A percentile compares a stretch with the other conserved stretches of the same genome.
Evolutionary conservation across 2,329 filamentous ascomycete genomes (phyloP).

Genomic region (Fusarium nygamai): DNA sequence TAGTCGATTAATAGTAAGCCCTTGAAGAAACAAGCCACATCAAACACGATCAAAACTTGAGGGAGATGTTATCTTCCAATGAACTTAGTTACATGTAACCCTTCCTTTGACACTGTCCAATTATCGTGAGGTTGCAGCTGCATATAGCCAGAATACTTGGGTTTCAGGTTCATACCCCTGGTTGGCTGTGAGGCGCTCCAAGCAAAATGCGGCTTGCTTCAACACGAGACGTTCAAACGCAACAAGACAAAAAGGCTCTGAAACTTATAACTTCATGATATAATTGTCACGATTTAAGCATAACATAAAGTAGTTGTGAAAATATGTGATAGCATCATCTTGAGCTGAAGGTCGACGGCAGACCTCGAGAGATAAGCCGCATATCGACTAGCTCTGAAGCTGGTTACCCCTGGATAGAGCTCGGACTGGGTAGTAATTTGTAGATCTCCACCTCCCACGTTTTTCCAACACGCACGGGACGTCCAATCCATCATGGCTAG

Average conservation of each 20-base stretch:
- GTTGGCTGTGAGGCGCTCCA: constrained; percentile 17
- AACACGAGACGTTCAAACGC: constrained; percentile 18
- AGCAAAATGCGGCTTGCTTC: constrained; percentile 14
- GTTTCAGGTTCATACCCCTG: constrained; percentile 26
- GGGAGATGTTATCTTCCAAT: constrained; percentile 13
- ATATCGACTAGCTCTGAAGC: constrained; percentile 15
- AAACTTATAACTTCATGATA: background rate
- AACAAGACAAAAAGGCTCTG: background rate
- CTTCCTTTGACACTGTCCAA: constrained; percentile 1
- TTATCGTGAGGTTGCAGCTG: constrained; percentile 4
- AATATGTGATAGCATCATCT: background rate
- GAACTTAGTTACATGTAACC: background rate
- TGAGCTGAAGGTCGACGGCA: background rate
- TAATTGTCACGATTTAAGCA: background rate
- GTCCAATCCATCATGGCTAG: constrained; percentile 16
- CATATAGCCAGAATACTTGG: constrained; percentile 4
- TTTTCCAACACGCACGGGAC: constrained; percentile 7
- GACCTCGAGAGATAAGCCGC: background rate
- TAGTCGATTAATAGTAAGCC: constrained; percentile 26
- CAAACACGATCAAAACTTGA: constrained; percentile 15
- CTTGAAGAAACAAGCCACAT: constrained; percentile 18
- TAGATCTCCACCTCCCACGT: constrained; percentile 33
- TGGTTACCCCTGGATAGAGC: constrained; percentile 33
- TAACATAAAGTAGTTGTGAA: background rate
- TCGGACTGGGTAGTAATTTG: constrained; percentile 22